These are phyloP conservation scores for Colletotrichum nymphaeae DNA, from an alignment of 2,329 filamentous ascomycete species.

Conservation along the genomic window DNA sequence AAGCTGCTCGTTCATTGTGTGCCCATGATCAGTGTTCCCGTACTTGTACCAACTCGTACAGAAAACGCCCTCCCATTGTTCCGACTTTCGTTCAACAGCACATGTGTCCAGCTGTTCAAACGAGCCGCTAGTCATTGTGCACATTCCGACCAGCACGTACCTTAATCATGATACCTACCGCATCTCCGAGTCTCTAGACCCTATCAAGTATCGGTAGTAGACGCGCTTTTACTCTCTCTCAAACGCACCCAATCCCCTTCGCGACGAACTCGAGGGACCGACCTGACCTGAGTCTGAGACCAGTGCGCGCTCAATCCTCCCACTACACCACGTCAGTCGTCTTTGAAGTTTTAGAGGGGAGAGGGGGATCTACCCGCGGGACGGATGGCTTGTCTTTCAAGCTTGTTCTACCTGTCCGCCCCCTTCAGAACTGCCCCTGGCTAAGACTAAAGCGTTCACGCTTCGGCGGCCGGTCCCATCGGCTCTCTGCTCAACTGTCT, in stretches of 20 bases:
- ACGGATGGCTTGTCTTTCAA: conserved; percentile 16
- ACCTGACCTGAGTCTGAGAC: conserved; percentile 4
- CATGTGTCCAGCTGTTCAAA: not conserved
- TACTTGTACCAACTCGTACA: not conserved
- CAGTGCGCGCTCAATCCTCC: not conserved
- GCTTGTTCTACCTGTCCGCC: not conserved
- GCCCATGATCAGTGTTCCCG: not conserved
- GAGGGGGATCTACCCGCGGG: conserved; percentile 22
- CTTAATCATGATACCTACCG: not conserved
- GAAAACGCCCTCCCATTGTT: not conserved
- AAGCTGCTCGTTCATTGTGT: not conserved
- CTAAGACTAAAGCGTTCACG: conserved; percentile 16
- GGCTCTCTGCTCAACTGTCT: conserved; percentile 19
- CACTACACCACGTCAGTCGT: conserved; percentile 15
- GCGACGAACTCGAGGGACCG: conserved; percentile 13
- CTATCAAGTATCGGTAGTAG: too few species aligned
- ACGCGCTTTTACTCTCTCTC: not conserved
- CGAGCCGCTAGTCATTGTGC: conserved; percentile 3
- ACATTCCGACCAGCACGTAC: conserved; percentile 2
- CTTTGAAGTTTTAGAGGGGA: not conserved
- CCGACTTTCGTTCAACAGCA: not conserved
- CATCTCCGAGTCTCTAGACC: not conserved
- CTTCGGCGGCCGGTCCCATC: not conserved
- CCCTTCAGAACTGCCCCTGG: conserved; percentile 13
- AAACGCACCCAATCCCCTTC: not conserved